A percentile compares a stretch with the other conserved stretches of the same genome.
phyloP scores from a whole-genome alignment of 345 rosid species.

The Hibiscus trionum region DNA sequence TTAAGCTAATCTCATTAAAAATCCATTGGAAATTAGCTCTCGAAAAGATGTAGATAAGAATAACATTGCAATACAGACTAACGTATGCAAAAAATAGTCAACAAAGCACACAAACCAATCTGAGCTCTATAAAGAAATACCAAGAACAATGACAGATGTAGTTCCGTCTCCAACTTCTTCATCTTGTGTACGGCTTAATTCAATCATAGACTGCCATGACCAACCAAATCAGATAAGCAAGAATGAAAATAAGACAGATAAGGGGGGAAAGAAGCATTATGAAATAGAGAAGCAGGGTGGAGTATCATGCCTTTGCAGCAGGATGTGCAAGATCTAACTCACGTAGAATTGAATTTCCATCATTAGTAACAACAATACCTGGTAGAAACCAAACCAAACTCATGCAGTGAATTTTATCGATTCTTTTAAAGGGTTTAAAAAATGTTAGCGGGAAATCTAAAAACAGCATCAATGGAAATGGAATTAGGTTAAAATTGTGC shows the following conservation, averaged over 20 bases:
- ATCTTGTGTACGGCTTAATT: conserved; percentile 90
- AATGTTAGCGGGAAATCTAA: not conserved
- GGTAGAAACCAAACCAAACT: conserved; percentile 13
- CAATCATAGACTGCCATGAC: conserved; percentile 74
- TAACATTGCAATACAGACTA: not conserved
- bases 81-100: not conserved
- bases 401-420: not conserved
- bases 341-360: conserved; percentile 89
- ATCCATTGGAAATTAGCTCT: not conserved
- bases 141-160: conserved; percentile 91
- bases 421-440: not conserved
- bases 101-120: not conserved
- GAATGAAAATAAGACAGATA: not conserved
- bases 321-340: conserved; percentile 90
- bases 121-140: conserved; percentile 26
- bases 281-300: not conserved
- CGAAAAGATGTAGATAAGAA: not conserved
- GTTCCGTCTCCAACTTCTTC: conserved; percentile 99
- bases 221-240: conserved; percentile 4
- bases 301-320: conserved; percentile 65
- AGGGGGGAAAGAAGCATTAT: not conserved
- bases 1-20: not conserved
- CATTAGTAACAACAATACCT: conserved; percentile 93
- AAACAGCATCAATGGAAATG: not conserved
- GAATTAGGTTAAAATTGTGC: not conserved